Conservation (phyloP, 257 asterid species). For the Fraxinus quadrangulata region DNA sequence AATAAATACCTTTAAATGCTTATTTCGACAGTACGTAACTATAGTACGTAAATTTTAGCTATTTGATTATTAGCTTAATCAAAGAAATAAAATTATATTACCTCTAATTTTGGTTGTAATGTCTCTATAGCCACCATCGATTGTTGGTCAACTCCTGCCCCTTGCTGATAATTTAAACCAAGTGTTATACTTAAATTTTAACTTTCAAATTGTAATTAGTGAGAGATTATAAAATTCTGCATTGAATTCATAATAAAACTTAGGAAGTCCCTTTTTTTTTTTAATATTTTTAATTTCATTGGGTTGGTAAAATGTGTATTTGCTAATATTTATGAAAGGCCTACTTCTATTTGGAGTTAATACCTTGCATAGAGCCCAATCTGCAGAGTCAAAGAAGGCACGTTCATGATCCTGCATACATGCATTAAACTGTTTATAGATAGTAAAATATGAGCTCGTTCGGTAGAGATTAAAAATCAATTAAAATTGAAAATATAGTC, state of each 20-base stretch:
- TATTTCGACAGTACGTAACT: no score
- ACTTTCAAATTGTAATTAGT: no score
- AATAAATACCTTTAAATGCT: neutral
- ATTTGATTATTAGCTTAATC: neutral
- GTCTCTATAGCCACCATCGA: constrained; percentile 69
- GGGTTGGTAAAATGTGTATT: neutral
- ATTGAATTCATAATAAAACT: neutral
- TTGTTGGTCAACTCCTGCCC: constrained; percentile 59
- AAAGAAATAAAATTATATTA: constrained; percentile 13
- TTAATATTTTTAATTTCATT: neutral
- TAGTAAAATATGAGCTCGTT: neutral
- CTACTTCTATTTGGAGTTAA: neutral
- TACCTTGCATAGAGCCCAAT: constrained; percentile 90
- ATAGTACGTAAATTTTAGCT: no score
- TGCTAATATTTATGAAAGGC: no score
- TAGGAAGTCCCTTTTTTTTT: neutral
- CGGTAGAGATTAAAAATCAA: no score
- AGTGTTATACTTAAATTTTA: neutral
- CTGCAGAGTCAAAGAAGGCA: constrained; percentile 92
- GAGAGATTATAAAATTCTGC: neutral
- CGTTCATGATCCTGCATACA: constrained; percentile 64
- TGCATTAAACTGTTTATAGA: neutral
- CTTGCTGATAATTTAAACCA: constrained; percentile 55
- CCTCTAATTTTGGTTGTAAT: constrained; percentile 75
- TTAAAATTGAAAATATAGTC: no score